A percentile compares a stretch with the other conserved stretches of the same genome.
phyloP scores from a whole-genome alignment of 306 rosid genomes.

The Luffa acutangula region DNA sequence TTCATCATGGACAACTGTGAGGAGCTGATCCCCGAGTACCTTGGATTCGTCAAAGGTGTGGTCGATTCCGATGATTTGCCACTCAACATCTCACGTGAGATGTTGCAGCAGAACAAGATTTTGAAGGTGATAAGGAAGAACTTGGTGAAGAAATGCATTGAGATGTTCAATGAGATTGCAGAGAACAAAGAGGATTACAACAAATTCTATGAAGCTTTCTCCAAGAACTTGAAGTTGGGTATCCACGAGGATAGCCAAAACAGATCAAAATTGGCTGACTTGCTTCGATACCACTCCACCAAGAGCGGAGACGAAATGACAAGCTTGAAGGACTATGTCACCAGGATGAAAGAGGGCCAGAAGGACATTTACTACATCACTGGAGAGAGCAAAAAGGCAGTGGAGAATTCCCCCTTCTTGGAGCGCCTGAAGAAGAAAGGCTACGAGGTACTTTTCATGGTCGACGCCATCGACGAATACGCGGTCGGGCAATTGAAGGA shows the following conservation, averaged over 20 bases:
- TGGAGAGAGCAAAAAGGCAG: constrained; percentile 64
- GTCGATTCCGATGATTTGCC: constrained; percentile 72
- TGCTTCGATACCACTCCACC: constrained; percentile 55
- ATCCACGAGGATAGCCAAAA: constrained; percentile 68
- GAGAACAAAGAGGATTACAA: constrained; percentile 62
- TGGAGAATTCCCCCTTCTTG: constrained; percentile 62
- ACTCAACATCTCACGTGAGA: constrained; percentile 67
- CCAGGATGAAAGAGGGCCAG: constrained; percentile 65
- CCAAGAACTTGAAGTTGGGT: constrained; percentile 60
- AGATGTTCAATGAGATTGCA: constrained; percentile 64
- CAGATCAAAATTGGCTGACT: constrained; percentile 49
- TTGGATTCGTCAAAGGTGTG: constrained; percentile 61
- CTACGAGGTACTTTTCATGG: constrained; percentile 59
- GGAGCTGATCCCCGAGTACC: constrained; percentile 66
- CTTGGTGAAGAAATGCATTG: constrained; percentile 61
- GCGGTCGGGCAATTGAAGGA: constrained; percentile 59
- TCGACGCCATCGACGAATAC: constrained; percentile 61
- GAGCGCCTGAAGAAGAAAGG: constrained; percentile 63
- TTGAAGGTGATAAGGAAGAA: constrained; percentile 63
- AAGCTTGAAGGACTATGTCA: constrained; percentile 59
- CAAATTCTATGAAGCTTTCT: constrained; percentile 56
- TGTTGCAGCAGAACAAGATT: constrained; percentile 57
- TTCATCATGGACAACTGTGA: constrained; percentile 70
- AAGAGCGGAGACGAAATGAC: constrained; percentile 65
- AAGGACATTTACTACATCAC: constrained; percentile 62